Base-by-base conservation (phyloP, 2,329 filamentous ascomycete genomes). In the Aureobasidium melanogenum region DNA sequence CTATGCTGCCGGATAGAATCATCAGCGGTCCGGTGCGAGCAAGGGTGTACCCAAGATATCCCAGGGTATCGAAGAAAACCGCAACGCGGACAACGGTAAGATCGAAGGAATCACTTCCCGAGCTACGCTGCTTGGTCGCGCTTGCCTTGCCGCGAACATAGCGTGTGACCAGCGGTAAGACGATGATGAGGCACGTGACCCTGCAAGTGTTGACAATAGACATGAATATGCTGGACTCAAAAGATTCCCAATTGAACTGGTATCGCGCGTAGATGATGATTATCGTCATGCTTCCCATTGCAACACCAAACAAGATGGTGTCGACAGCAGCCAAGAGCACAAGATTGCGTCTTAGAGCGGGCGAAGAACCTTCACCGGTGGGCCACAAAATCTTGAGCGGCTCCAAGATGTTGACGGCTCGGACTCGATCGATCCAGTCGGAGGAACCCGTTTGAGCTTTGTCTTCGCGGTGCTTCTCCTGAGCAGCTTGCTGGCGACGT, bases 181-280 rank as follows among this genome's bases (percentile, higher is more conserved):
- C 69, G 34, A 86, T 78, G 57, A 97, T 79, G 0, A 99, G 83
- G 17, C 86, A 83, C 12, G 88, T 68, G 9, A 97, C 91, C 30
- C 94, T 87, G 44, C 85, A 83, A 65, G 84, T 80, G 68, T 91
- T 96, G 55, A 91, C 80, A n/a, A 88, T 78, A 0, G 89, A 93
- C 59, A 96, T 83, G 72, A 91, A 97, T 17, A 85, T 80, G 47
- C 88, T 90, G 14, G 88, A 88, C 72, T 96, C 88, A 61, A 90
- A 81, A 41, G 86, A 91, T 51, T 84, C 83, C 94, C 94, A 97
- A 59, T 82, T 79, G 70, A 96, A 97, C 67, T 85, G 82, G 68
- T 83, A 88, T 66, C 89, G 87, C 26, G 85, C 85, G 74, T 97
- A 99, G 60, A 96, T 83, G 60, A 97, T 81, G 22, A 94, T 80